A percentile compares a stretch with the other conserved stretches of the same genome.
Conservation (phyloP, 257 asterid genomes). For the Parsonsia alboflavescens region DNA sequence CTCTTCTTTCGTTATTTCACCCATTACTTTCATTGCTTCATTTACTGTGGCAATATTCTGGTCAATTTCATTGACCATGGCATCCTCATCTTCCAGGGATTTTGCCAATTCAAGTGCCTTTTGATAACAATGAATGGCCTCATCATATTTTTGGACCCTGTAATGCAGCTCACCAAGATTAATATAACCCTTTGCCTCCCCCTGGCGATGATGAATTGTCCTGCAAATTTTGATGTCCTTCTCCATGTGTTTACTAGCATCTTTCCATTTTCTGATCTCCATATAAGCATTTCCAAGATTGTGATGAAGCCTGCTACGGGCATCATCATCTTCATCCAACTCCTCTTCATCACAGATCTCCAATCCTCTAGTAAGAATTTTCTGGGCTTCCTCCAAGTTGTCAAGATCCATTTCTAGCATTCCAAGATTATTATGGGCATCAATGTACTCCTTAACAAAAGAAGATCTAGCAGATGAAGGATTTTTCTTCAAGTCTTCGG, state of each 20-base stretch:
- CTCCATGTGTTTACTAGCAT: conserved; percentile 60
- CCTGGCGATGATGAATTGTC: conserved; percentile 72
- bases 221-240: conserved; percentile 70
- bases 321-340: conserved; percentile 57
- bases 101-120: conserved; percentile 77
- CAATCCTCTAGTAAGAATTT: conserved; percentile 55
- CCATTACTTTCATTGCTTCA: conserved; percentile 59
- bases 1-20: conserved; percentile 61
- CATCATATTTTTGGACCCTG: conserved; percentile 59
- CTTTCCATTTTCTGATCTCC: conserved; percentile 73
- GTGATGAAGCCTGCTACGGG: conserved; percentile 95
- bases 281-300: conserved; percentile 82
- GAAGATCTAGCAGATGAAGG: conserved; percentile 33
- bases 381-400: conserved; percentile 66
- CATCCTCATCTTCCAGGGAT: conserved; percentile 84
- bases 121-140: conserved; percentile 67
- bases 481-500: conserved; percentile 47
- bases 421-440: conserved; percentile 92
- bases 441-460: conserved; percentile 68
- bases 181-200: conserved; percentile 91
- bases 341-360: conserved; percentile 88
- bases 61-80: conserved; percentile 49
- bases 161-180: conserved; percentile 81
- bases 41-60: conserved; percentile 57
- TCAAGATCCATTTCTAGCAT: conserved; percentile 91